These are phyloP conservation scores for Malassezia furfur DNA, from an alignment of 1,284 basidiomycete species.

Conservation along the genomic window DNA sequence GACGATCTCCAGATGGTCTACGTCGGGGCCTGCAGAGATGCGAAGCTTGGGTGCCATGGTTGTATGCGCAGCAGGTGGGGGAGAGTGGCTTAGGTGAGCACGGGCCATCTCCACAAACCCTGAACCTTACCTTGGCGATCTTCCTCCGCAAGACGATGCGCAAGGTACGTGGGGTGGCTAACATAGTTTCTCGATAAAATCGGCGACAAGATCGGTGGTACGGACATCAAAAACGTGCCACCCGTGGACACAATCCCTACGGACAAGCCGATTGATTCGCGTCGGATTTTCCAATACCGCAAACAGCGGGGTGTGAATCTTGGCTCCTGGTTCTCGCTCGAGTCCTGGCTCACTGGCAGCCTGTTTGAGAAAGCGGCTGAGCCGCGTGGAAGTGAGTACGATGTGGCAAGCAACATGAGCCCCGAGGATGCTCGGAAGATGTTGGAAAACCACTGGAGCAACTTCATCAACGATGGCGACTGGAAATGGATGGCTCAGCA, in stretches of 20 bases:
- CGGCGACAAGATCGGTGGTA: background rate
- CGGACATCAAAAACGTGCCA: background rate
- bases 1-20: constrained; percentile 23
- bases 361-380: constrained; percentile 31
- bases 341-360: constrained; percentile 46
- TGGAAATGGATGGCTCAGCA: constrained; percentile 59
- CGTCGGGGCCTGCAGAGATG: constrained; percentile 34
- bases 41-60: constrained; percentile 40
- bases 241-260: background rate
- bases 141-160: background rate
- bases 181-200: constrained; percentile 10
- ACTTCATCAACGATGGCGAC: constrained; percentile 45
- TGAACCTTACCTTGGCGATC: too few relatives aligned
- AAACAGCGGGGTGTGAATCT: constrained; percentile 75
- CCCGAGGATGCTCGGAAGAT: constrained; percentile 53
- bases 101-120: background rate
- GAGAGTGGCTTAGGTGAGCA: constrained; percentile 6
- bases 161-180: background rate
- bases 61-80: background rate
- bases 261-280: background rate
- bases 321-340: constrained; percentile 53
- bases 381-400: constrained; percentile 50
- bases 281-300: constrained; percentile 56
- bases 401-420: constrained; percentile 59
- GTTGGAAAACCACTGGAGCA: constrained; percentile 71